Percentiles rank a stretch among this genome's conserved stretches.
phyloP scores from a whole-genome alignment of 768 basidiomycete species.

The Pulveroboletus frians region DNA sequence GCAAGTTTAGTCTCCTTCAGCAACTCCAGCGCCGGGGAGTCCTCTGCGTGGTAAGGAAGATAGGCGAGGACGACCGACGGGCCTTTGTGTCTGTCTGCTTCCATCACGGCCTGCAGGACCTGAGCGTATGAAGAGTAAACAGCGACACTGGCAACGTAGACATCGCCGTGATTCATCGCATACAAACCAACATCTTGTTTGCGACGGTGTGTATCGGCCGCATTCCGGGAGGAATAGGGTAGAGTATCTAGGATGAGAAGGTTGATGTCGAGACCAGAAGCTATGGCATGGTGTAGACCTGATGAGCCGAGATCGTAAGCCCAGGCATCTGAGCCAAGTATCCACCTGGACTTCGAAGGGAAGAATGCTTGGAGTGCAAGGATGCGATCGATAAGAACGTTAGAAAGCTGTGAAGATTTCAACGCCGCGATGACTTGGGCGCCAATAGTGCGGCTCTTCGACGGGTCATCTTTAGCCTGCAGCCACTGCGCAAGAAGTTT shows the following conservation, averaged over 20 bases:
- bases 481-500: constrained; percentile 76
- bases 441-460: constrained; percentile 55
- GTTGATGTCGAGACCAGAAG: constrained; percentile 89
- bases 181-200: constrained; percentile 98
- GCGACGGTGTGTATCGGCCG: constrained; percentile 63
- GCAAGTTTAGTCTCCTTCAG: constrained; percentile 97
- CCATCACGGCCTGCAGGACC: constrained; percentile 83
- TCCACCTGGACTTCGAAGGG: constrained; percentile 78
- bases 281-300: constrained; percentile 90
- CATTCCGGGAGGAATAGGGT: constrained; percentile 78
- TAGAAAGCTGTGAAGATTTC: constrained; percentile 35
- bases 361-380: constrained; percentile 60
- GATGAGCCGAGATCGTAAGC: constrained; percentile 94
- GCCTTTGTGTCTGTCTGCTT: constrained; percentile 86
- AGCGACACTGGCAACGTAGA: constrained; percentile 92
- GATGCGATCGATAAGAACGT: constrained; percentile 49
- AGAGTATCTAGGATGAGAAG: constrained; percentile 91
- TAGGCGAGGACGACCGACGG: constrained; percentile 93
- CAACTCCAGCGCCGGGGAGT: constrained; percentile 77
- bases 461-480: constrained; percentile 63
- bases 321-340: constrained; percentile 98
- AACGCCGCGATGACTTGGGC: constrained; percentile 51
- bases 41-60: constrained; percentile 80
- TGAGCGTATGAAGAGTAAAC: constrained; percentile 95
- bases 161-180: constrained; percentile 97